Evolutionary conservation across 768 basidiomycete genomes (phyloP).

Genomic region (Boletellus sp.): DNA sequence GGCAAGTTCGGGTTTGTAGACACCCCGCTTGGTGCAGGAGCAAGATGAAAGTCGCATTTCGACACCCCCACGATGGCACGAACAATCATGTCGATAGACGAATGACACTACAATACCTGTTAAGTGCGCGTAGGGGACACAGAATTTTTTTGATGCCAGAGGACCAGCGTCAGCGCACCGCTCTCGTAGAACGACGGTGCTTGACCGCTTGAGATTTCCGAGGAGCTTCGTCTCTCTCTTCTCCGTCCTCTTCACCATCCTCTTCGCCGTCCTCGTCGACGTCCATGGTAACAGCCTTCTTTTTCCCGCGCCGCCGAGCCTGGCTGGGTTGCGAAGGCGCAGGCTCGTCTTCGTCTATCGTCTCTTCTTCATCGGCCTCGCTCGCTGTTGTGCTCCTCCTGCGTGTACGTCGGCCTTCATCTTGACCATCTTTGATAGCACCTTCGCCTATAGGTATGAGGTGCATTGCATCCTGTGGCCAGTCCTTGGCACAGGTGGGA

Average conservation of each 20-base stretch:
- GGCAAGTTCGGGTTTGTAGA: constrained; percentile 83
- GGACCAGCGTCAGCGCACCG: constrained; percentile 7
- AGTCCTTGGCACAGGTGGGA: constrained; percentile 54
- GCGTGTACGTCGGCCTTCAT: constrained; percentile 37
- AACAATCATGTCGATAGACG: constrained; percentile 24
- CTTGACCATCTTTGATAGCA: constrained; percentile 61
- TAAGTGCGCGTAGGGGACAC: constrained; percentile 13
- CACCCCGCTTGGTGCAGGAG: constrained; percentile 27
- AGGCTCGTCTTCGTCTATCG: constrained; percentile 32
- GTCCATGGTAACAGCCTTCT: constrained; percentile 37
- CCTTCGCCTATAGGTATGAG: constrained; percentile 64
- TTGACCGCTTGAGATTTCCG: constrained; percentile 14
- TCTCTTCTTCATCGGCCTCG: constrained; percentile 42
- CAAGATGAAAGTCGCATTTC: constrained; percentile 46
- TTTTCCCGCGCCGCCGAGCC: constrained; percentile 26
- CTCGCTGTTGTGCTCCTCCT: constrained; percentile 35
- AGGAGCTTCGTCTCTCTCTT: constrained; percentile 21
- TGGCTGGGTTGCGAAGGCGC: constrained; percentile 31
- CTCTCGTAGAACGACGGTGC: constrained; percentile 21
- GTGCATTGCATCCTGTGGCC: constrained; percentile 52
- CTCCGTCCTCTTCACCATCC: constrained; percentile 35
- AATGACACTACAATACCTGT: constrained; percentile 21
- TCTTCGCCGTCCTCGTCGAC: constrained; percentile 46
- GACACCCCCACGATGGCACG: constrained; percentile 14
- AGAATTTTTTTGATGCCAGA: not conserved